These are phyloP conservation scores for Elsinoe batatas DNA, from an alignment of 2,329 filamentous ascomycete genomes.

Conservation along the genomic window DNA sequence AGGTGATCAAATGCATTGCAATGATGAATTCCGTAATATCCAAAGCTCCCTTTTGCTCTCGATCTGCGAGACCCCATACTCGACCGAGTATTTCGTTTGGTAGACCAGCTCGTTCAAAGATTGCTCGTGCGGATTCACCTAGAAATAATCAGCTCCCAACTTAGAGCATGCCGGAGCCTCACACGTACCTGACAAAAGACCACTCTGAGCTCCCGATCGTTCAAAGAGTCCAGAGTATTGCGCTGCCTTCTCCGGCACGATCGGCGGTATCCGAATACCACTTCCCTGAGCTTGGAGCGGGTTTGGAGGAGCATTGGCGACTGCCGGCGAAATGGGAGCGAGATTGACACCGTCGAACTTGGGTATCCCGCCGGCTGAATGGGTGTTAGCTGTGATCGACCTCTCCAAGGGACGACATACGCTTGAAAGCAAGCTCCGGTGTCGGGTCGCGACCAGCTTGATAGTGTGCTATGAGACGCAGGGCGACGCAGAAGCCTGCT, in stretches of 20 bases:
- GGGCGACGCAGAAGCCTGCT: conserved; percentile 81
- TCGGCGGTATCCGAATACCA: conserved; percentile 70
- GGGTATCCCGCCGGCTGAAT: conserved; percentile 65
- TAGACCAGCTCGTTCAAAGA: conserved; percentile 86
- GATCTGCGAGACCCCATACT: conserved; percentile 93
- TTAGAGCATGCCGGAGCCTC: neutral
- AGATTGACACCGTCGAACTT: conserved; percentile 72
- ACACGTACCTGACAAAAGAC: conserved; percentile 56
- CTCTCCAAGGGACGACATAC: conserved; percentile 31
- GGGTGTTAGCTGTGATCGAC: conserved; percentile 17
- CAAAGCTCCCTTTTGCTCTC: conserved; percentile 79
- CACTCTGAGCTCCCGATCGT: conserved; percentile 68
- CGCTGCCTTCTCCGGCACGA: conserved; percentile 77
- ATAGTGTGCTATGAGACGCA: conserved; percentile 90
- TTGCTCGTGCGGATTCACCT: conserved; percentile 81
- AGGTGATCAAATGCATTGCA: conserved; percentile 93
- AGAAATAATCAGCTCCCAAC: conserved; percentile 15
- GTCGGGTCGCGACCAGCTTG: conserved; percentile 78
- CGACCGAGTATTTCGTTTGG: conserved; percentile 85
- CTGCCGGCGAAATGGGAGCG: conserved; percentile 26
- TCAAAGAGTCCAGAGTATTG: conserved; percentile 90
- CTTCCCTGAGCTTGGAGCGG: conserved; percentile 33
- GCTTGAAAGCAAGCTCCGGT: conserved; percentile 70
- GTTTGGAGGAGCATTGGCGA: conserved; percentile 25
- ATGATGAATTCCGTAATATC: conserved; percentile 91